A percentile compares a stretch with the other conserved stretches of the same genome.
Evolutionary conservation across 306 rosid species (phyloP).

Genomic region (Sechiopsis laciniata): DNA sequence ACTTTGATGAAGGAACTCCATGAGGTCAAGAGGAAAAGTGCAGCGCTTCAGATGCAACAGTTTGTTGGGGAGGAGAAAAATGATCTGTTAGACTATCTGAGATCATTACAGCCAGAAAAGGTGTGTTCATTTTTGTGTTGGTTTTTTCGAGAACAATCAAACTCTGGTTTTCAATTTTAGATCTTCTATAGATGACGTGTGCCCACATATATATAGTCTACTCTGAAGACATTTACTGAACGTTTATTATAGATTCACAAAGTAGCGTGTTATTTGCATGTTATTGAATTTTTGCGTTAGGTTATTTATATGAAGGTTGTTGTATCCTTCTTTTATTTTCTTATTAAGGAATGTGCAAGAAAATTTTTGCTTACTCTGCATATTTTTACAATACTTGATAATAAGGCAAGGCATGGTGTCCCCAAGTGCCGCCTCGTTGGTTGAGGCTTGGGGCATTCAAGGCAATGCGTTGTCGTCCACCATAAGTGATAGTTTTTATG

Average conservation of each 20-base stretch:
- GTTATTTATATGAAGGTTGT: not conserved
- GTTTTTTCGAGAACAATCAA: not conserved
- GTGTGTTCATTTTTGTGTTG: conserved; percentile 35
- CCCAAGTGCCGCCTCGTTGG: too few relatives aligned
- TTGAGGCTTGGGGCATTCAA: too few relatives aligned
- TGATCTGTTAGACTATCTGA: conserved; percentile 81
- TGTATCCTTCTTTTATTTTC: not conserved
- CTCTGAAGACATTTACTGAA: not conserved
- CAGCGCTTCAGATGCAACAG: conserved; percentile 93
- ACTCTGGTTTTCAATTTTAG: not conserved
- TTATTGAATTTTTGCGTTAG: not conserved
- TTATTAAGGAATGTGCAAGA: not conserved
- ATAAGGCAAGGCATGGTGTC: not conserved
- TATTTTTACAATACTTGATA: not conserved
- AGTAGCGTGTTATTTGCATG: not conserved
- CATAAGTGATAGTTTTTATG: not conserved
- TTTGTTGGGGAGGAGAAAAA: conserved; percentile 95
- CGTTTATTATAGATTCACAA: not conserved
- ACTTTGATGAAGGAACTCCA: conserved; percentile 60
- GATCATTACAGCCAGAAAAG: conserved; percentile 94
- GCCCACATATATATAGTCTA: not conserved
- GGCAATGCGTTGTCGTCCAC: not conserved
- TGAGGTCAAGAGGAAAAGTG: conserved; percentile 77
- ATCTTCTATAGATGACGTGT: not conserved
- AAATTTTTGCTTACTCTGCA: not conserved